Conservation (phyloP, 2,329 filamentous ascomycete species). For the Aspergillus hortae region DNA sequence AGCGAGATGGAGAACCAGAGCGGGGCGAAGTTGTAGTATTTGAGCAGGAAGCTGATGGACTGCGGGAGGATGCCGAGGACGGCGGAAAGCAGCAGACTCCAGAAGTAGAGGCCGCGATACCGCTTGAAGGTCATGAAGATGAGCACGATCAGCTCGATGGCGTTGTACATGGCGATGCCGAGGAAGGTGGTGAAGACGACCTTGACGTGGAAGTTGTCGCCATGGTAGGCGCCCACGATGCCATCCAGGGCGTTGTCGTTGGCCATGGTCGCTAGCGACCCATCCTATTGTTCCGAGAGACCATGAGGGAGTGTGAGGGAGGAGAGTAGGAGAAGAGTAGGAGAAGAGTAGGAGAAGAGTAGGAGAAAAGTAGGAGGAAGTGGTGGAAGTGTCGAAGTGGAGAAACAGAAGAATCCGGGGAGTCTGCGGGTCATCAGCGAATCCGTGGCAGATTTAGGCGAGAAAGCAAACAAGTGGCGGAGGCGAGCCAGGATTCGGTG, state of each 20-base stretch:
- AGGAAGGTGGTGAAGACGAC: constrained; percentile 44
- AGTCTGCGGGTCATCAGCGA: too few species aligned
- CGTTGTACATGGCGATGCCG: constrained; percentile 47
- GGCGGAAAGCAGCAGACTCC: constrained; percentile 43
- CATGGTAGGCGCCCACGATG: constrained; percentile 32
- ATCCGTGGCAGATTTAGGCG: too few species aligned
- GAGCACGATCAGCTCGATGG: constrained; percentile 45
- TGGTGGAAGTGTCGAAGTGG: too few species aligned
- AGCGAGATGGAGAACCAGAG: neutral
- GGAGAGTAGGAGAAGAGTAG: too few species aligned
- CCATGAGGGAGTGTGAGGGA: too few species aligned
- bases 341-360: too few species aligned
- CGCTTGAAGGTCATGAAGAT: constrained; percentile 46
- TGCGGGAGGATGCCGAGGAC: constrained; percentile 43
- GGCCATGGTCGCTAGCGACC: neutral
- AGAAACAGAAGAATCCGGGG: too few species aligned
- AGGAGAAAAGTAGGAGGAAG: too few species aligned
- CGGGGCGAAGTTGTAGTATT: constrained; percentile 29
- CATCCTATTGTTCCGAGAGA: too few species aligned
- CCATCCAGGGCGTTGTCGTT: constrained; percentile 19
- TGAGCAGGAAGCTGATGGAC: constrained; percentile 44
- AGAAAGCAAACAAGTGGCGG: too few species aligned
- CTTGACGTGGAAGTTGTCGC: constrained; percentile 30
- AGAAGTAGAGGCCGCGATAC: constrained; percentile 48
- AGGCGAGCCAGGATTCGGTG: too few species aligned